A percentile compares a stretch with the other conserved stretches of the same genome.
These are phyloP conservation scores for Diaporthe australafricana DNA, from an alignment of 2,329 filamentous ascomycete genomes.

Conservation along the genomic window DNA sequence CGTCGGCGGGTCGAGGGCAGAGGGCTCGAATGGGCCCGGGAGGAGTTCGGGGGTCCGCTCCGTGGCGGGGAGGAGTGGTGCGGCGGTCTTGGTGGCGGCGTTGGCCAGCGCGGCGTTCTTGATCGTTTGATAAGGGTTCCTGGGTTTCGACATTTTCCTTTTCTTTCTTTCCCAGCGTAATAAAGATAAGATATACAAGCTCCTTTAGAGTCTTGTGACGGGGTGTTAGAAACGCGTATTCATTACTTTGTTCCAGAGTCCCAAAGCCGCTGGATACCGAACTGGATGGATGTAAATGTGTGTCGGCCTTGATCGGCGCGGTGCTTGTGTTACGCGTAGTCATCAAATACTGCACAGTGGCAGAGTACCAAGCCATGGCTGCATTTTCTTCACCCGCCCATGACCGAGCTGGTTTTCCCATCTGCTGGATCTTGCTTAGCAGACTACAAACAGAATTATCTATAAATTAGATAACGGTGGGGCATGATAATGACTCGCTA, in stretches of 20 bases:
- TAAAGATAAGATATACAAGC: background rate
- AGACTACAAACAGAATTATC: slow-evolving; percentile 30
- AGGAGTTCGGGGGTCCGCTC: slow-evolving; percentile 10
- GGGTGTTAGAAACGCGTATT: background rate
- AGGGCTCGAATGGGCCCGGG: background rate
- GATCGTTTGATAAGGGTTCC: background rate
- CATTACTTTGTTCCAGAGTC: too few species aligned
- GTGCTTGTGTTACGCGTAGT: background rate
- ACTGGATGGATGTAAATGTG: too few species aligned
- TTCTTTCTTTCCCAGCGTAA: background rate
- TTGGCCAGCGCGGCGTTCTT: slow-evolving; percentile 24
- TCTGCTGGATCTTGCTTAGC: background rate
- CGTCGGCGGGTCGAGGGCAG: slow-evolving; percentile 6
- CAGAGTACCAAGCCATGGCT: background rate
- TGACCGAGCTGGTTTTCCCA: background rate
- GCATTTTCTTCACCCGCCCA: background rate
- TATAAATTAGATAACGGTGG: slow-evolving; percentile 34
- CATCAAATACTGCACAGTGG: background rate
- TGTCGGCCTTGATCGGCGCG: slow-evolving; percentile 3
- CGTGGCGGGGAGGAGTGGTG: slow-evolving; percentile 3
- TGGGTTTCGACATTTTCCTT: background rate
- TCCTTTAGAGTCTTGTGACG: background rate
- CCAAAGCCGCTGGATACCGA: background rate
- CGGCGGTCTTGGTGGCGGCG: slow-evolving; percentile 11
- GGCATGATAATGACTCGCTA: background rate